Percentiles rank a stretch among this genome's conserved stretches.
phyloP scores from a whole-genome alignment of 129 eudicot genomes.

The Flaveria ramosissima region DNA sequence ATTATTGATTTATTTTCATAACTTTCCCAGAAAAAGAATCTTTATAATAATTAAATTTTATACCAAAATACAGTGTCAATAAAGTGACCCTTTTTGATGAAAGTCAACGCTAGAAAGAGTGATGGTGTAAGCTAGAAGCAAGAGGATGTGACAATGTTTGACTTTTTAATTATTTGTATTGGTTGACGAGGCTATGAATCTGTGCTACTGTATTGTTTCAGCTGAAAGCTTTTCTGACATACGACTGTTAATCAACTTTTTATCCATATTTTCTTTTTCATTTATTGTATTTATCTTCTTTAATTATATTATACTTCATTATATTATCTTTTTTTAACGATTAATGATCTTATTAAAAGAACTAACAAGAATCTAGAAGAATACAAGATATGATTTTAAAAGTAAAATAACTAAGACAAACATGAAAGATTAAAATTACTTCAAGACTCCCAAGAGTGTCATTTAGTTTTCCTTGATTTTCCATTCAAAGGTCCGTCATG shows the following conservation, averaged over 20 bases:
- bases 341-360: too few relatives aligned
- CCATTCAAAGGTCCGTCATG: too few relatives aligned
- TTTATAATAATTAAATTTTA: not conserved
- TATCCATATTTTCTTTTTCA: not conserved
- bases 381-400: too few relatives aligned
- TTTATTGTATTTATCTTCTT: too few relatives aligned
- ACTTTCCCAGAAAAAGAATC: not conserved
- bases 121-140: slow-evolving; percentile 10
- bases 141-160: slow-evolving; percentile 30
- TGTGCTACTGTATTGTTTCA: slow-evolving; percentile 1
- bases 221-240: slow-evolving; percentile 30
- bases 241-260: not conserved
- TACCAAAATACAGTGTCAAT: not conserved
- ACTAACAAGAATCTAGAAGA: too few relatives aligned
- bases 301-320: too few relatives aligned
- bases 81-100: not conserved
- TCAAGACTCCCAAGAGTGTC: too few relatives aligned
- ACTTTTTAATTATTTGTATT: not conserved
- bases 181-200: slow-evolving; percentile 4
- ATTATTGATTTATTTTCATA: too few relatives aligned
- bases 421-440: too few relatives aligned
- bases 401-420: too few relatives aligned
- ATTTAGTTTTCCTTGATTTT: too few relatives aligned
- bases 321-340: too few relatives aligned
- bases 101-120: slow-evolving; percentile 13